Evolutionary conservation across 495 filamentous ascomycete genomes (phyloP).

Genomic region (Penicillium canescens): DNA sequence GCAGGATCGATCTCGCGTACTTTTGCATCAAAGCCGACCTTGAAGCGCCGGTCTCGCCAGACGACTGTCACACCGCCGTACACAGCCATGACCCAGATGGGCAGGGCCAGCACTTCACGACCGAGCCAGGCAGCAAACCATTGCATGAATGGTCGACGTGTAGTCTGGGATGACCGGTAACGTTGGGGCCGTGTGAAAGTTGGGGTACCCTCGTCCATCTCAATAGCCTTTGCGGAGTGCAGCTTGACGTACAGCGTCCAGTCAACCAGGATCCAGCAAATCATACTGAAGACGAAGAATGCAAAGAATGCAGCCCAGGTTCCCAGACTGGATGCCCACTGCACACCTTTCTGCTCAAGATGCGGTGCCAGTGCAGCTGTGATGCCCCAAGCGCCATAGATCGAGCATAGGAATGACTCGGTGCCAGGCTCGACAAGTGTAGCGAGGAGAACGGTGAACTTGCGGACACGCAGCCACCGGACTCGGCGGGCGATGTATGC

Average conservation of each 20-base stretch:
- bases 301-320: constrained; percentile 69
- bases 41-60: constrained; percentile 83
- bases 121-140: constrained; percentile 88
- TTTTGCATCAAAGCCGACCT: constrained; percentile 79
- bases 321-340: constrained; percentile 33
- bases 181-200: constrained; percentile 58
- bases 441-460: constrained; percentile 87
- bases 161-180: constrained; percentile 16
- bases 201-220: constrained; percentile 71
- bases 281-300: constrained; percentile 67
- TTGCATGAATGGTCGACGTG: constrained; percentile 57
- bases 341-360: constrained; percentile 51
- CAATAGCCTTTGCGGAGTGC: constrained; percentile 68
- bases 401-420: constrained; percentile 80
- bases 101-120: constrained; percentile 76
- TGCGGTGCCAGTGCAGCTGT: constrained; percentile 69
- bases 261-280: constrained; percentile 73
- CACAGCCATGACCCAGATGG: constrained; percentile 86
- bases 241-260: constrained; percentile 70
- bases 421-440: constrained; percentile 95
- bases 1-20: constrained; percentile 54
- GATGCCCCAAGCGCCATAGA: constrained; percentile 75
- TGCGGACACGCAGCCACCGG: constrained; percentile 89
- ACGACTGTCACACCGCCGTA: constrained; percentile 78
- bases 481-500: constrained; percentile 83